Evolutionary conservation across 768 basidiomycete genomes (phyloP).

Genomic region (Kwoniella newhampshirensis): DNA sequence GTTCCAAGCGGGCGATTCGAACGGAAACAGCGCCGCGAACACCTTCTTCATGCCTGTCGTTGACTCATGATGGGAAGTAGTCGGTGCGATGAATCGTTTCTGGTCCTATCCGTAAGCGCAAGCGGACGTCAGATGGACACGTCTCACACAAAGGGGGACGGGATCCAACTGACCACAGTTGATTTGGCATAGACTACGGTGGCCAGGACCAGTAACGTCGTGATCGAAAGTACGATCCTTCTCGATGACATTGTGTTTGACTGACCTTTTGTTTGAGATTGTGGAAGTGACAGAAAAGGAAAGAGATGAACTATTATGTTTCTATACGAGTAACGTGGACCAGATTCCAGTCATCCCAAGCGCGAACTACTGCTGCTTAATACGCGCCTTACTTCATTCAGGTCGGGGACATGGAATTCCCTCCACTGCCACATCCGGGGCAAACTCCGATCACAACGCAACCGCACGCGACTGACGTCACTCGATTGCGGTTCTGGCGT

Average conservation of each 20-base stretch:
- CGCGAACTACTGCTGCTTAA: too few relatives aligned
- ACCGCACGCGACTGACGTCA: too few relatives aligned
- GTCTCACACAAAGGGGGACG: too few relatives aligned
- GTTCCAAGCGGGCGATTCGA: constrained; percentile 79
- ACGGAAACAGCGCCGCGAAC: constrained; percentile 80
- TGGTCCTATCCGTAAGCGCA: constrained; percentile 3
- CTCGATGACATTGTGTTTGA: constrained; percentile 12
- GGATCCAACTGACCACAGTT: constrained; percentile 5
- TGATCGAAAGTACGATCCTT: constrained; percentile 1
- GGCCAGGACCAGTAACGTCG: constrained; percentile 6
- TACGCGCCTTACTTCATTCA: not conserved
- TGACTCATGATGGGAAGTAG: constrained; percentile 16
- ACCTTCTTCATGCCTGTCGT: constrained; percentile 63
- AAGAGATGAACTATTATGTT: too few relatives aligned
- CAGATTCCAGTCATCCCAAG: too few relatives aligned
- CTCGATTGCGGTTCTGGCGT: too few relatives aligned
- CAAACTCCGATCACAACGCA: not conserved
- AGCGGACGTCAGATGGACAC: too few relatives aligned
- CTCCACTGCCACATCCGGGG: constrained; percentile 3
- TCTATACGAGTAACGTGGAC: too few relatives aligned
- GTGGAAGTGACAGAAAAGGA: too few relatives aligned
- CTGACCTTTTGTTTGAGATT: too few relatives aligned
- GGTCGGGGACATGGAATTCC: too few relatives aligned
- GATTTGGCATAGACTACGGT: constrained; percentile 16
- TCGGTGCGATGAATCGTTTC: constrained; percentile 10